Percentiles rank a stretch among this genome's conserved stretches.
Evolutionary conservation across 2,329 filamentous ascomycete species (phyloP).

Genomic region (Phialophora chinensis): DNA sequence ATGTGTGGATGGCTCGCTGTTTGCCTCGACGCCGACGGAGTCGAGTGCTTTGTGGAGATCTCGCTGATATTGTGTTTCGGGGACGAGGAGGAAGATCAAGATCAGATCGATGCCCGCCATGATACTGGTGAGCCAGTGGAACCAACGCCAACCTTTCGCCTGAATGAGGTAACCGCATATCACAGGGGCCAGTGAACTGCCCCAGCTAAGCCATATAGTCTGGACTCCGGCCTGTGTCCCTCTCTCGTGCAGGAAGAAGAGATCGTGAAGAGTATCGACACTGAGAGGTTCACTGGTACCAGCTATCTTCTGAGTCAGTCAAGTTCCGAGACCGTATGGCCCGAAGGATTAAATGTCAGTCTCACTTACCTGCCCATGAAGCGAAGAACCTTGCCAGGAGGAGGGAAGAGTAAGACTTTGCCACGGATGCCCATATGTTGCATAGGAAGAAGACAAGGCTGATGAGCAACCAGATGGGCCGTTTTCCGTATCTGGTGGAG

Average conservation of each 20-base stretch:
- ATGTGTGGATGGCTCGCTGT: background rate
- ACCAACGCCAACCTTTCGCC: constrained; percentile 48
- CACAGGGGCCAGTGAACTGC: background rate
- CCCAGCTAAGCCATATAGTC: constrained; percentile 36
- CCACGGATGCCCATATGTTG: background rate
- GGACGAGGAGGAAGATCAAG: constrained; percentile 45
- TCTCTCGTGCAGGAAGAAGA: constrained; percentile 64
- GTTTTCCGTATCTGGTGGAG: constrained; percentile 7
- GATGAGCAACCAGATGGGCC: background rate
- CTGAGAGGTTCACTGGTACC: constrained; percentile 49
- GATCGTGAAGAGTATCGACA: constrained; percentile 60
- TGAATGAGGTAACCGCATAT: constrained; percentile 46
- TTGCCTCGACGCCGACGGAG: background rate
- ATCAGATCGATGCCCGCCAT: constrained; percentile 43
- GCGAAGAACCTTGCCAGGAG: constrained; percentile 8
- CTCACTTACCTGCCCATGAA: background rate
- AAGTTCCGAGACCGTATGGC: no score
- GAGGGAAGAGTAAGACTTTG: background rate
- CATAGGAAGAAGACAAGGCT: background rate
- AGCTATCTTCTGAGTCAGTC: background rate
- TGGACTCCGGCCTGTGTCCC: constrained; percentile 46
- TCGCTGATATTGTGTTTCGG: constrained; percentile 45
- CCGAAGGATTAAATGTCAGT: no score
- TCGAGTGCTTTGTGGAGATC: constrained; percentile 33
- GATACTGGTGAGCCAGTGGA: constrained; percentile 46